These are phyloP conservation scores for Cyclostephanos tholiformis DNA, from an alignment of 108 stramenopile genomes.

Conservation along the genomic window DNA sequence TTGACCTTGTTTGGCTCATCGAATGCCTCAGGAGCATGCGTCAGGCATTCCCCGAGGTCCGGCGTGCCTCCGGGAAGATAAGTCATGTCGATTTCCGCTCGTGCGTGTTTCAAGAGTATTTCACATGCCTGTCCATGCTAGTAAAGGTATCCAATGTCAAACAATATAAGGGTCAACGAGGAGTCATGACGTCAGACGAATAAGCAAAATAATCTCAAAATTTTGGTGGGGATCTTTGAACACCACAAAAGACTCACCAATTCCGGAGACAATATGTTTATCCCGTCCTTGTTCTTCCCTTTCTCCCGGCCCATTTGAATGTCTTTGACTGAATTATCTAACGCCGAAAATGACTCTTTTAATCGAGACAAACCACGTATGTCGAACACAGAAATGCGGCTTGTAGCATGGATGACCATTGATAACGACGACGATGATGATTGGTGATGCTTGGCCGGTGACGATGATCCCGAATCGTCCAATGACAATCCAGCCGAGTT, in stretches of 20 bases:
- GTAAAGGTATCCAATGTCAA: slow-evolving; percentile 22
- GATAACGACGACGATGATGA: slow-evolving; percentile 12
- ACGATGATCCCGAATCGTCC: slow-evolving; percentile 1
- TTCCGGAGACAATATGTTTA: slow-evolving; percentile 45
- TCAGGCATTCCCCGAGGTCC: slow-evolving; percentile 62
- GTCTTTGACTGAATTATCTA: slow-evolving; percentile 75
- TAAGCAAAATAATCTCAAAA: not conserved
- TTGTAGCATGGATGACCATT: slow-evolving; percentile 13
- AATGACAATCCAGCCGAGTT: not conserved
- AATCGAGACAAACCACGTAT: slow-evolving; percentile 67
- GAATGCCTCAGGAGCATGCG: slow-evolving; percentile 61
- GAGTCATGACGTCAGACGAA: slow-evolving; percentile 1
- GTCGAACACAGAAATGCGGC: slow-evolving; percentile 70
- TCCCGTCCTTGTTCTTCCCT: slow-evolving; percentile 26
- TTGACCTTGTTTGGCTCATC: slow-evolving; percentile 52
- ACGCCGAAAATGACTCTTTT: slow-evolving; percentile 70
- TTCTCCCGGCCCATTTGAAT: slow-evolving; percentile 28
- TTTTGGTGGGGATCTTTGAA: not conserved
- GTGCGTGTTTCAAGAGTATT: slow-evolving; percentile 63
- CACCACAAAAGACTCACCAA: slow-evolving; percentile 22
- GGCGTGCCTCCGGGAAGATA: slow-evolving; percentile 53
- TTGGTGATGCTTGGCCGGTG: not conserved
- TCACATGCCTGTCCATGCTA: slow-evolving; percentile 71
- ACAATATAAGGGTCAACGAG: not conserved
- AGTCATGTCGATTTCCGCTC: slow-evolving; percentile 53